Base-by-base conservation (phyloP, 768 basidiomycete species). In the Russula lepida region DNA sequence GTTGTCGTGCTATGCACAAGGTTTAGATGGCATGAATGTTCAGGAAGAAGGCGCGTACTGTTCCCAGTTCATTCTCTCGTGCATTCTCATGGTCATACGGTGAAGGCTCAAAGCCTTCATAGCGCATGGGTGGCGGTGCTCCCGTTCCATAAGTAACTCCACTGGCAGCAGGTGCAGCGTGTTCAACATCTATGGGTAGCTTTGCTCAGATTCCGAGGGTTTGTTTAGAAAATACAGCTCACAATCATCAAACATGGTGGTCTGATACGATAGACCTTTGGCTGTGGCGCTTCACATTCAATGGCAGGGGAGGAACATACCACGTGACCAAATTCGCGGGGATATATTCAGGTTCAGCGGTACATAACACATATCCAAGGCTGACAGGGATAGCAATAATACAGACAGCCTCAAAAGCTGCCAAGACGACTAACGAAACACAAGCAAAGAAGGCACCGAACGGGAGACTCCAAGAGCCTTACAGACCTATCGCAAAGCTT, bases 101-200 rank as follows among this genome's bases (percentile, higher is more conserved):
- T 21, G 84, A 84, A 23, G 82, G 83, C 72, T 98, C 94, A 69
- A 93, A 98, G 11, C 93, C 94, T 69, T 95, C 89, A 68, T 88
- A 94, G 57, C 88, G 83, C 25, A 94, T 73, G 30, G 81, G 77
- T 4, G 85, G 84, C 25, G 83, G 69, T 1, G 79, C 71, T 54
- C 72, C 74, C 28, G 72, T 66, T 46, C 70, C 67, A 52, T 74
- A 71, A 54, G 41, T 70, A 39, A 71, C 69, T 30, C 74, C 73
- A 17, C 73, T 71, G 6, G 79, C 71, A 21, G 85, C 80, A 4
- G 79, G 77, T 35, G 81, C 76, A 21, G 91, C 77, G 71, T 95
- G 94, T 71, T 97, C 91, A 67, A 97, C 92, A 71, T 91, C 94
- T 97, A 65, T 9, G 30, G 51, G 28, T 5, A 50, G 32, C 19